phyloP scores from a whole-genome alignment of 192 early-diverging fungal species.

The Backusella parvicylindrica region DNA sequence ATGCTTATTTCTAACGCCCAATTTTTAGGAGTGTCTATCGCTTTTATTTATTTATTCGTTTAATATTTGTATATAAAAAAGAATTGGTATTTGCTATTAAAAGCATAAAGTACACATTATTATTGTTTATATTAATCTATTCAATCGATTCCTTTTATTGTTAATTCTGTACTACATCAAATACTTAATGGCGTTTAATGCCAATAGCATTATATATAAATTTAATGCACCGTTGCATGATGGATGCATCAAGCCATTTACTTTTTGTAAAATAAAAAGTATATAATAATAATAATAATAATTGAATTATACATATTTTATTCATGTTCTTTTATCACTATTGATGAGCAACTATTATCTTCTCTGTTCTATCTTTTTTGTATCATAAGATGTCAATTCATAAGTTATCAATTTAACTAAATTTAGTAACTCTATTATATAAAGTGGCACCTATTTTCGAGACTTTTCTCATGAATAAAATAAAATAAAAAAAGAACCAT shows the following conservation, averaged over 20 bases:
- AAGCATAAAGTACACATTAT: not conserved
- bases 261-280: not conserved
- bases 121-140: not conserved
- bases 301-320: not conserved
- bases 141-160: not conserved
- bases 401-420: not conserved
- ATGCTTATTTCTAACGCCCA: not conserved
- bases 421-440: not conserved
- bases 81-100: not conserved
- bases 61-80: not conserved
- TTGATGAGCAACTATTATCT: not conserved
- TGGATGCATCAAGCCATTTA: not conserved
- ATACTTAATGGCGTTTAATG: not conserved
- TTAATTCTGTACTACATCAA: not conserved
- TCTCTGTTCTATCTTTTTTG: not conserved
- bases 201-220: not conserved
- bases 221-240: not conserved
- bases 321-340: not conserved
- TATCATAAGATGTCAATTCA: not conserved
- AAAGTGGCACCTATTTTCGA: not conserved
- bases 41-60: not conserved
- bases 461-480: not conserved
- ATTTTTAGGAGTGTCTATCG: not conserved
- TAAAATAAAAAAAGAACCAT: not conserved
- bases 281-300: not conserved